Evolutionary conservation across 2,329 filamentous ascomycete genomes (phyloP).

Genomic region (Cladosporium halotolerans): DNA sequence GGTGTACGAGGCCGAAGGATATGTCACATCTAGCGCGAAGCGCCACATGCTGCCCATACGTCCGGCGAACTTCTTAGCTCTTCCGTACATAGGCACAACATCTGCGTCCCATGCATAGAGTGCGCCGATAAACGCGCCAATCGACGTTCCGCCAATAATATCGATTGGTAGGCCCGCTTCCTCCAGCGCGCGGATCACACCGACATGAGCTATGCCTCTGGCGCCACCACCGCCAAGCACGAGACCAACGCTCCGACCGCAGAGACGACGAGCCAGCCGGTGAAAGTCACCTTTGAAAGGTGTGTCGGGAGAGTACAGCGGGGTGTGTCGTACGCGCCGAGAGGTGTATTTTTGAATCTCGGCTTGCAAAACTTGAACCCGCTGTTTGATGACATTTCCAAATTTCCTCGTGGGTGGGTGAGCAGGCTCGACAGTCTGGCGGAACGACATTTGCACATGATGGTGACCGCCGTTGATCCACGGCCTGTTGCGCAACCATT

Average conservation of each 20-base stretch:
- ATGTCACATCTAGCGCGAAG: slow-evolving; percentile 93
- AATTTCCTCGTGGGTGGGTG: slow-evolving; percentile 71
- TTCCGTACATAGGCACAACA: slow-evolving; percentile 91
- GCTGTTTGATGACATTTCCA: slow-evolving; percentile 79
- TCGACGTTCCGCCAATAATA: slow-evolving; percentile 90
- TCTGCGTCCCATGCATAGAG: slow-evolving; percentile 95
- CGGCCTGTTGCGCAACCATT: slow-evolving; percentile 80
- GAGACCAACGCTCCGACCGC: slow-evolving; percentile 88
- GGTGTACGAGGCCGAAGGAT: slow-evolving; percentile 93
- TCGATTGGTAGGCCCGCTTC: slow-evolving; percentile 96
- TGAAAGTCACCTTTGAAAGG: slow-evolving; percentile 97
- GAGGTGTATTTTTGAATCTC: slow-evolving; percentile 99
- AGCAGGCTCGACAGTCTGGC: slow-evolving; percentile 60
- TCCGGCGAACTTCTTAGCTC: slow-evolving; percentile 94
- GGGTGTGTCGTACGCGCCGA: slow-evolving; percentile 77
- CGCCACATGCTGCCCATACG: slow-evolving; percentile 99
- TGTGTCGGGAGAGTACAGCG: slow-evolving; percentile 84
- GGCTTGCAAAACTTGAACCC: slow-evolving; percentile 89
- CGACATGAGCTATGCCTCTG: slow-evolving; percentile 83
- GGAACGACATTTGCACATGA: slow-evolving; percentile 92
- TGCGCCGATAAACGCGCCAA: slow-evolving; percentile 90
- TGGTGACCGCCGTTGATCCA: slow-evolving; percentile 99
- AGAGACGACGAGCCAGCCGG: slow-evolving; percentile 78
- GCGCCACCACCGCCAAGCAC: slow-evolving; percentile 93
- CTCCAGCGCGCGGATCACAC: slow-evolving; percentile 89